phyloP scores from a whole-genome alignment of 257 asterid species.

The Ilex asprella region DNA sequence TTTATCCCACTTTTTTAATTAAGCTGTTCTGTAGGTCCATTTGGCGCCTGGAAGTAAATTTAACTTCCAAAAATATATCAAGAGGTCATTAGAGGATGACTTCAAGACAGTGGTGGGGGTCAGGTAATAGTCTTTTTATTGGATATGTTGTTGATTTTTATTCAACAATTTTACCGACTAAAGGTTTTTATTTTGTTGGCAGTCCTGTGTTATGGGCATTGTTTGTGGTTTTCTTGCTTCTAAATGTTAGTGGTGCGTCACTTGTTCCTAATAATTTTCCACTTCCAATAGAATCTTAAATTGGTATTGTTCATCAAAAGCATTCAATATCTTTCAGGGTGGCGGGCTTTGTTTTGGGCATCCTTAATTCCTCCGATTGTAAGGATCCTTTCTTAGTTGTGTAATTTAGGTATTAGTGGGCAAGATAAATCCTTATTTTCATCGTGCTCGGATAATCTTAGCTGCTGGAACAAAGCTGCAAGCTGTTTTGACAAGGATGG shows the following conservation, averaged over 20 bases:
- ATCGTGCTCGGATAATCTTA: conserved; percentile 14
- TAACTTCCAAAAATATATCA: conserved; percentile 31
- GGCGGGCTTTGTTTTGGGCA: conserved; percentile 18
- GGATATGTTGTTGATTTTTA: background rate
- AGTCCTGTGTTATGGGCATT: conserved; percentile 18
- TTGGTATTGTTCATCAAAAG: background rate
- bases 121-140: conserved; percentile 11
- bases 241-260: conserved; percentile 16
- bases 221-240: conserved; percentile 17
- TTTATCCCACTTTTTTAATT: no score
- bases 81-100: conserved; percentile 35
- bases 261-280: conserved; percentile 4
- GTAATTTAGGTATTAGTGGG: background rate
- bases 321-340: conserved; percentile 8
- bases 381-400: conserved; percentile 13
- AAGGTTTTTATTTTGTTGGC: conserved; percentile 1
- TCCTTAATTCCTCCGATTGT: conserved; percentile 16
- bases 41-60: conserved; percentile 32
- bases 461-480: conserved; percentile 23
- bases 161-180: background rate
- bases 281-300: background rate
- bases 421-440: conserved; percentile 10
- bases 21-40: conserved; percentile 21
- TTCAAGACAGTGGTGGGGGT: conserved; percentile 28
- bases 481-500: conserved; percentile 24